Evolutionary conservation across 2,329 filamentous ascomycete genomes (phyloP).

Genomic region (Didymellaceae sp.): DNA sequence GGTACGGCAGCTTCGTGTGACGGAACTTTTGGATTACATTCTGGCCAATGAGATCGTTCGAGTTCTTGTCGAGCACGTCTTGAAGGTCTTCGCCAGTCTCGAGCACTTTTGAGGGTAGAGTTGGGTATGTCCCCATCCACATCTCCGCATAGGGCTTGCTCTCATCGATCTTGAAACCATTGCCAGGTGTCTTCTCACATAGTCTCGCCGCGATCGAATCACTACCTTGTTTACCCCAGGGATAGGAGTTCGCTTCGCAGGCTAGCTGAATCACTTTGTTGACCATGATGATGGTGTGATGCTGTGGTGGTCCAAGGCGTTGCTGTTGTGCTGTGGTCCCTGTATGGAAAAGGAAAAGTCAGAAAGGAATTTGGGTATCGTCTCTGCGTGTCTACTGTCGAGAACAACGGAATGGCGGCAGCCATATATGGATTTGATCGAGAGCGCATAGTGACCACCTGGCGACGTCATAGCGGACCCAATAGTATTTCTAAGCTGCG

Average conservation of each 20-base stretch:
- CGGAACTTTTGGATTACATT: constrained; percentile 67
- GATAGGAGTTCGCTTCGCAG: constrained; percentile 66
- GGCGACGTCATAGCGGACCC: constrained; percentile 42
- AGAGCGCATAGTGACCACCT: constrained; percentile 27
- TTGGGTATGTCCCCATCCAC: constrained; percentile 81
- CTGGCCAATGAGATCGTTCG: constrained; percentile 68
- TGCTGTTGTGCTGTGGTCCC: too few species aligned
- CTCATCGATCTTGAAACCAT: constrained; percentile 69
- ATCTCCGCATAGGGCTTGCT: constrained; percentile 68
- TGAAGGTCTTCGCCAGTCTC: constrained; percentile 68
- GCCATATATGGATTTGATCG: constrained; percentile 5
- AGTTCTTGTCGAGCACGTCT: constrained; percentile 67
- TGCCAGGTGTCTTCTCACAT: constrained; percentile 69
- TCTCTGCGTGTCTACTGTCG: not conserved
- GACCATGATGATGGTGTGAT: constrained; percentile 48
- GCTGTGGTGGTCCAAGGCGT: not conserved
- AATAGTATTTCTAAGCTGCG: constrained; percentile 22
- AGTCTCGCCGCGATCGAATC: constrained; percentile 70
- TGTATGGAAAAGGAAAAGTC: too few species aligned
- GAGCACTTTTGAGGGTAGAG: constrained; percentile 69
- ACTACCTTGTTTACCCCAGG: constrained; percentile 73
- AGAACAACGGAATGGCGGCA: not conserved
- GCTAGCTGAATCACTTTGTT: constrained; percentile 61
- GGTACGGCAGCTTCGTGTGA: constrained; percentile 69
- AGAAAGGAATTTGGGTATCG: not conserved